A percentile compares a stretch with the other conserved stretches of the same genome.
Evolutionary conservation across 148 eudicot genomes (phyloP).

Genomic region (Amaranthus cruentus): DNA sequence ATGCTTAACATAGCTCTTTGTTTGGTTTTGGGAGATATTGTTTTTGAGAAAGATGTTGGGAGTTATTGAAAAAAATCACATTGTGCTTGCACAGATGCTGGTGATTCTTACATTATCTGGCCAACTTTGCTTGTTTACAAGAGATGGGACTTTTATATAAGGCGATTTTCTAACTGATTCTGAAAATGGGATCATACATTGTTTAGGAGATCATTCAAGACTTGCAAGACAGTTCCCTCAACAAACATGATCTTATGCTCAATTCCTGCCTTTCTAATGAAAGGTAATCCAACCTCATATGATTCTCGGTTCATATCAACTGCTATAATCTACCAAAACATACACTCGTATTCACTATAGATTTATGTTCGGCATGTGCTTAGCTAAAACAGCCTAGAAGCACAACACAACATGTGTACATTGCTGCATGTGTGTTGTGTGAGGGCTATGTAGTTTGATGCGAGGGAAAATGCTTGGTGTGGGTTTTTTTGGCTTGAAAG

Average conservation of each 20-base stretch:
- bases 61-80: neutral
- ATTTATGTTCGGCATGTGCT: too few relatives aligned
- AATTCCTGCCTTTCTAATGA: constrained; percentile 31
- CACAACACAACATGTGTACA: too few relatives aligned
- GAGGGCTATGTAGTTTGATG: too few relatives aligned
- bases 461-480: too few relatives aligned
- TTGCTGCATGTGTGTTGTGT: too few relatives aligned
- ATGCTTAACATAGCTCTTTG: neutral
- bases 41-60: neutral
- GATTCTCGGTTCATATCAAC: constrained; percentile 32
- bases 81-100: constrained; percentile 58
- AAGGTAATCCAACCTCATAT: constrained; percentile 35
- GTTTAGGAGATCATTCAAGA: constrained; percentile 11
- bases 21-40: neutral
- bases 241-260: constrained; percentile 34
- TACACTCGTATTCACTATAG: too few relatives aligned
- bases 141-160: constrained; percentile 67
- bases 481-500: too few relatives aligned
- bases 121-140: constrained; percentile 75
- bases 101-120: constrained; percentile 72
- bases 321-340: constrained; percentile 23
- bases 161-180: too few relatives aligned
- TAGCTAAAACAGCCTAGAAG: too few relatives aligned
- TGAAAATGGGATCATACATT: constrained; percentile 1
- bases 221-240: constrained; percentile 18